A percentile compares a stretch with the other conserved stretches of the same genome.
Conservation (phyloP, 805 yeast genomes). For the Kazachstania bromeliacearum region DNA sequence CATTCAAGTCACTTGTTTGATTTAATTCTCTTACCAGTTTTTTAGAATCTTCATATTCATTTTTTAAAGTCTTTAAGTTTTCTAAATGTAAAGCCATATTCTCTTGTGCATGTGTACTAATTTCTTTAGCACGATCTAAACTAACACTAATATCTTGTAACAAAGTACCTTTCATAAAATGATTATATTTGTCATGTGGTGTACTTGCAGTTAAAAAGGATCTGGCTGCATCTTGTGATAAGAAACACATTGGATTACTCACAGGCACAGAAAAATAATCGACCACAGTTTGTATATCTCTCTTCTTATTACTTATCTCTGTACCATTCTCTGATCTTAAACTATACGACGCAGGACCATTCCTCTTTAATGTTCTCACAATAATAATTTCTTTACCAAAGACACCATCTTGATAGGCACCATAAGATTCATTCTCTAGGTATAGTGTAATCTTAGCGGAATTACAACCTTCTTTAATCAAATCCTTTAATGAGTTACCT, state of each 20-base stretch:
- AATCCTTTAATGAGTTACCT: slow-evolving; percentile 57
- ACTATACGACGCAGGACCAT: slow-evolving; percentile 43
- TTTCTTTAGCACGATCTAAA: slow-evolving; percentile 34
- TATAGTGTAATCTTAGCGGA: slow-evolving; percentile 60
- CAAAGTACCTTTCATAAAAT: slow-evolving; percentile 73
- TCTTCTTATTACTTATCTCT: slow-evolving; percentile 49
- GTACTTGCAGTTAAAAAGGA: slow-evolving; percentile 74
- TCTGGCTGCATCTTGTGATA: slow-evolving; percentile 91
- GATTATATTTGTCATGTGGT: slow-evolving; percentile 59
- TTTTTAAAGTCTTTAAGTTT: slow-evolving; percentile 32
- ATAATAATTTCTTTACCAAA: slow-evolving; percentile 64
- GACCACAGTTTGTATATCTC: slow-evolving; percentile 58
- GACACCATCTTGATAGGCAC: slow-evolving; percentile 50
- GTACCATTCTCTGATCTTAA: slow-evolving; percentile 45
- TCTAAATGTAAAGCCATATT: slow-evolving; percentile 34
- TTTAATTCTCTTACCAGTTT: slow-evolving; percentile 32
- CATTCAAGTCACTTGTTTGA: slow-evolving; percentile 34
- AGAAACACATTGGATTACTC: slow-evolving; percentile 83
- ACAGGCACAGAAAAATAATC: slow-evolving; percentile 67
- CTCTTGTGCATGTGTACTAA: slow-evolving; percentile 31
- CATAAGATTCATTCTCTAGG: slow-evolving; percentile 55
- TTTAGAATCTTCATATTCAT: slow-evolving; percentile 36
- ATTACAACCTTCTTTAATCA: slow-evolving; percentile 68
- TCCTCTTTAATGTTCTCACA: slow-evolving; percentile 53
- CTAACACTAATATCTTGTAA: slow-evolving; percentile 56